Conservation (phyloP, 805 yeast species). For the Wickerhamomyces ciferrii region DNA sequence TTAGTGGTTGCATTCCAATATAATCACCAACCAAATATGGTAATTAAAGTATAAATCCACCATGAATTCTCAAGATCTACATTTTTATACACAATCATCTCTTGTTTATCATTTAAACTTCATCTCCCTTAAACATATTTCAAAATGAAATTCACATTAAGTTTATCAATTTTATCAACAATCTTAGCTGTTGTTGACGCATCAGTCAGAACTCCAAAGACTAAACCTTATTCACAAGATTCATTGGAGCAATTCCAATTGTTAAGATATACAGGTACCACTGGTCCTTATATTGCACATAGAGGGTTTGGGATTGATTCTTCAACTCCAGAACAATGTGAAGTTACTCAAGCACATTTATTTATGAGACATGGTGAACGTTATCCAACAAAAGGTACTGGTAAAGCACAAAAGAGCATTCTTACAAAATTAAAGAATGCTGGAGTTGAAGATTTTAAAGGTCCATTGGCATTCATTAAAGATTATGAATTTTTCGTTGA, state of each 20-base stretch:
- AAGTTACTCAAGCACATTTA: constrained; percentile 62
- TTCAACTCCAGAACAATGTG: constrained; percentile 43
- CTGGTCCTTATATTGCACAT: constrained; percentile 49
- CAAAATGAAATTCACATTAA: background rate
- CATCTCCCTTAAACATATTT: too few species aligned
- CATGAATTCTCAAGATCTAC: too few species aligned
- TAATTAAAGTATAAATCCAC: too few species aligned
- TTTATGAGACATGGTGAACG: constrained; percentile 79
- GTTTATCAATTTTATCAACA: background rate
- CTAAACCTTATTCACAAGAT: constrained; percentile 15
- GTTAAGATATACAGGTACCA: constrained; percentile 46
- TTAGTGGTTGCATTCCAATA: background rate
- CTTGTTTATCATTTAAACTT: too few species aligned
- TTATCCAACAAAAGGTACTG: constrained; percentile 48
- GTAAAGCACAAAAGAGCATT: constrained; percentile 12
- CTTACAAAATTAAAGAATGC: constrained; percentile 31
- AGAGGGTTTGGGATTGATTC: constrained; percentile 49
- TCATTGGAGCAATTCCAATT: constrained; percentile 13
- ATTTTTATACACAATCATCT: too few species aligned
- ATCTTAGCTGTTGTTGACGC: background rate
- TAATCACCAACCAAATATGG: background rate
- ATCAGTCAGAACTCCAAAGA: background rate
- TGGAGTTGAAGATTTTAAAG: constrained; percentile 31
- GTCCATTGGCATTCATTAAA: constrained; percentile 49
- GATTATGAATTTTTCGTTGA: constrained; percentile 48